Conservation (phyloP, 108 stramenopile genomes). For the Cyclostephanos invisitatus region DNA sequence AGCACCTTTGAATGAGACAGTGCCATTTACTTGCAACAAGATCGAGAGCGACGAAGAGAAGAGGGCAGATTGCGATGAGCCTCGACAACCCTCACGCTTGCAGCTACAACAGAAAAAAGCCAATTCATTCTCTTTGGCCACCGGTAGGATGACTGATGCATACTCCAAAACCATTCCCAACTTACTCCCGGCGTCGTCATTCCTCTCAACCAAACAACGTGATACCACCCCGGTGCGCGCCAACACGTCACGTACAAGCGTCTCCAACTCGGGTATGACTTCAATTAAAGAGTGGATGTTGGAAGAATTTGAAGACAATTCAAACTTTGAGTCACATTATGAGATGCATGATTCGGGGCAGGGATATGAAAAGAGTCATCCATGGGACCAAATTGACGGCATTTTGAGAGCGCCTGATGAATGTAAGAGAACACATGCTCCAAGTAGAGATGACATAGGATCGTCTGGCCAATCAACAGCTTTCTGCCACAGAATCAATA, state of each 20-base stretch:
- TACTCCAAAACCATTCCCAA: background rate
- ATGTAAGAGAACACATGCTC: background rate
- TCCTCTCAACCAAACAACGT: slow-evolving; percentile 7
- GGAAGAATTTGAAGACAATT: slow-evolving; percentile 9
- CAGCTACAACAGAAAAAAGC: background rate
- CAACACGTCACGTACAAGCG: slow-evolving; percentile 4
- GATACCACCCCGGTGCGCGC: slow-evolving; percentile 14
- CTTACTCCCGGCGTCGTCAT: slow-evolving; percentile 15
- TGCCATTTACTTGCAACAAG: background rate
- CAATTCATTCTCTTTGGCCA: background rate
- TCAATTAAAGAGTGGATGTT: slow-evolving; percentile 1
- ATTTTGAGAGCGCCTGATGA: background rate
- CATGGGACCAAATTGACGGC: background rate
- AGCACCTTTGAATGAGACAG: background rate
- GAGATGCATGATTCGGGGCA: background rate
- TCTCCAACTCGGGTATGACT: background rate
- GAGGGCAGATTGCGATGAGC: background rate
- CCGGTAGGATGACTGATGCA: background rate
- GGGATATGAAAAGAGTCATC: background rate
- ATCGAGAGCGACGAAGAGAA: background rate
- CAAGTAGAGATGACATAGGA: background rate
- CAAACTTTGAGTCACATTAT: background rate
- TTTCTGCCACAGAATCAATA: background rate
- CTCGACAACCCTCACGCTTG: background rate
- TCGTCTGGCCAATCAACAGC: background rate